Conservation (phyloP, 495 filamentous ascomycete genomes). For the Daldinia grandis region DNA sequence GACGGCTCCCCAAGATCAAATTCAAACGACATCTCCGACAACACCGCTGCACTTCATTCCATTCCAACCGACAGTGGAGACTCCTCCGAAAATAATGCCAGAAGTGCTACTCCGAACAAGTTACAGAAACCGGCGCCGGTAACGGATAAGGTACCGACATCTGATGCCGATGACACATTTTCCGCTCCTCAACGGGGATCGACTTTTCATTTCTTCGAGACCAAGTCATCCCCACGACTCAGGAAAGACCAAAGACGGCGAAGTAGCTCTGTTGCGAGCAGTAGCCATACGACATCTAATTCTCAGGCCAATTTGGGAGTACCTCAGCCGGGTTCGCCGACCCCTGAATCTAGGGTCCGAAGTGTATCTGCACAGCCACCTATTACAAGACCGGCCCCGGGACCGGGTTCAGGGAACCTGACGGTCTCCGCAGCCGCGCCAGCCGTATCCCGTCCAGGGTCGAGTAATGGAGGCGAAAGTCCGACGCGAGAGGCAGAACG, state of each 20-base stretch:
- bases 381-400: conserved; percentile 5
- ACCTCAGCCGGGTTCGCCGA: conserved; percentile 40
- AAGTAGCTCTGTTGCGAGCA: conserved; percentile 42
- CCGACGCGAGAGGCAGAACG: conserved; percentile 43
- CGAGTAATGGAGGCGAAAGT: conserved; percentile 48
- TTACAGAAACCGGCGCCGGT: conserved; percentile 36
- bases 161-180: conserved; percentile 15
- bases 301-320: conserved; percentile 20
- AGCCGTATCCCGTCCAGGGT: conserved; percentile 36
- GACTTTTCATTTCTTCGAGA: conserved; percentile 39
- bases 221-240: conserved; percentile 40
- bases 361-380: conserved; percentile 55
- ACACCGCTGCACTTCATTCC: conserved; percentile 4
- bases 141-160: conserved; percentile 16
- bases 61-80: conserved; percentile 18
- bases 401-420: conserved; percentile 38
- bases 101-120: conserved; percentile 12
- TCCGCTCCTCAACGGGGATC: conserved; percentile 27
- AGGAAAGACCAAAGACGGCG: conserved; percentile 40
- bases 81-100: conserved; percentile 17
- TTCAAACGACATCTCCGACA: conserved; percentile 10
- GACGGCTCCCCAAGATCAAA: conserved; percentile 2
- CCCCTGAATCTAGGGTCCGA: conserved; percentile 42
- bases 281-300: conserved; percentile 22
- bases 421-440: conserved; percentile 36